A percentile compares a stretch with the other conserved stretches of the same genome.
Evolutionary conservation across 2,329 filamentous ascomycete genomes (phyloP).

Genomic region (Stachybotrys chlorohalonatus): DNA sequence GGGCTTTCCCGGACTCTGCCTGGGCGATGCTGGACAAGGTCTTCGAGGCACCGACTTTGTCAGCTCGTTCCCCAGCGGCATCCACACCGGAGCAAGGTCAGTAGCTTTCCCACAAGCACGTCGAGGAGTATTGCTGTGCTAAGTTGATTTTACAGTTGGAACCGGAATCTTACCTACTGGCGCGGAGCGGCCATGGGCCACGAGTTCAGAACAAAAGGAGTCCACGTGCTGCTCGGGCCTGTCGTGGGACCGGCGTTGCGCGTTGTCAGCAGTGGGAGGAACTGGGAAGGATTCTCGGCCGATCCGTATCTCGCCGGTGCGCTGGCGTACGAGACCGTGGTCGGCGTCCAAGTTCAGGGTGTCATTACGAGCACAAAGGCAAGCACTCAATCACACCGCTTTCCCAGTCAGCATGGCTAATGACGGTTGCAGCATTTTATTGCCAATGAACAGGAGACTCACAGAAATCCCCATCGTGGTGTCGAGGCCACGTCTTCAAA

Average conservation of each 20-base stretch:
- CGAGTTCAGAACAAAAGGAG: slow-evolving; percentile 49
- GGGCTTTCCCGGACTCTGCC: slow-evolving; percentile 35
- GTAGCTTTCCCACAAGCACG: not conserved
- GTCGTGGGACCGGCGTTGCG: not conserved
- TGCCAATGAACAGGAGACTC: slow-evolving; percentile 48
- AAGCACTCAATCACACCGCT: slow-evolving; percentile 37
- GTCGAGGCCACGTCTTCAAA: slow-evolving; percentile 45
- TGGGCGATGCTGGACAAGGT: slow-evolving; percentile 41
- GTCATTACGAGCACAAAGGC: slow-evolving; percentile 31
- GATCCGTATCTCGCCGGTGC: not conserved
- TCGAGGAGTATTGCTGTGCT: not conserved
- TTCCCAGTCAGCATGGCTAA: slow-evolving; percentile 61
- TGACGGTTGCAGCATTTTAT: slow-evolving; percentile 60
- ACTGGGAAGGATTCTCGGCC: not conserved
- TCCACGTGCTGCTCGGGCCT: slow-evolving; percentile 25
- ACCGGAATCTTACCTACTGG: slow-evolving; percentile 40
- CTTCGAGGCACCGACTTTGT: slow-evolving; percentile 38
- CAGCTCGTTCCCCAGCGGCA: slow-evolving; percentile 37
- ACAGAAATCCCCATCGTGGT: slow-evolving; percentile 3
- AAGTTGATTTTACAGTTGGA: slow-evolving; percentile 6
- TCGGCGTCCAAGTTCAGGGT: slow-evolving; percentile 37
- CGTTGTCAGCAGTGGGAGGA: not conserved
- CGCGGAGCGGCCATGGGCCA: slow-evolving; percentile 43
- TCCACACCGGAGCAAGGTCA: slow-evolving; percentile 32
- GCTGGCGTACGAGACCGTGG: slow-evolving; percentile 18